These are phyloP conservation scores for Silybum marianum DNA, from an alignment of 129 eudicot species.

Conservation along the genomic window DNA sequence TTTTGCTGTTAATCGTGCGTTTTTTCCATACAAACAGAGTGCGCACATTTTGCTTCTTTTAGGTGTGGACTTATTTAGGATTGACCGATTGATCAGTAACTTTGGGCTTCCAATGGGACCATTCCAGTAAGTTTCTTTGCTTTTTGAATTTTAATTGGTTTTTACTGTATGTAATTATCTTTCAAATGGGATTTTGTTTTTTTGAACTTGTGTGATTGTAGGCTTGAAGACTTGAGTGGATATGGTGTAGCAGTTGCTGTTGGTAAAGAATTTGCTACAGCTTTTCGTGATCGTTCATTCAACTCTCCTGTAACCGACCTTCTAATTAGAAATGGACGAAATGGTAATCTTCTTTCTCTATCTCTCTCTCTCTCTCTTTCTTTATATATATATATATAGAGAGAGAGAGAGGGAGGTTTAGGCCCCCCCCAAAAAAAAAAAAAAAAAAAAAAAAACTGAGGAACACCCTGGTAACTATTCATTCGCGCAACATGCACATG, in stretches of 20 bases:
- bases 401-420: no score
- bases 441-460: no score
- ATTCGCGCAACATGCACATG: no score
- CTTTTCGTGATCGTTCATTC: slow-evolving; percentile 76
- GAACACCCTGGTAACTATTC: no score
- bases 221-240: slow-evolving; percentile 92
- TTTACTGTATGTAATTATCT: neutral
- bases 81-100: slow-evolving; percentile 65
- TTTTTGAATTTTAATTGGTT: neutral
- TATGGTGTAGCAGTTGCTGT: slow-evolving; percentile 80
- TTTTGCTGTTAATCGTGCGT: slow-evolving; percentile 85
- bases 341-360: slow-evolving; percentile 50
- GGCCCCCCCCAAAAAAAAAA: no score
- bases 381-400: neutral
- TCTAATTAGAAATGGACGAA: slow-evolving; percentile 71
- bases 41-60: slow-evolving; percentile 72
- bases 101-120: slow-evolving; percentile 97
- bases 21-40: slow-evolving; percentile 81
- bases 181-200: neutral
- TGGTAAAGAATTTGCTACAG: slow-evolving; percentile 48
- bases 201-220: slow-evolving; percentile 26
- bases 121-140: slow-evolving; percentile 70
- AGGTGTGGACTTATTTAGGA: slow-evolving; percentile 89
- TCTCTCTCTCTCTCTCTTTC: neutral
- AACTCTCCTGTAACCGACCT: slow-evolving; percentile 61